Evolutionary conservation across 305 asterid species (phyloP), one percentile per base, ranked within the genome.

Genomic region (Solanum chacoense): DNA sequence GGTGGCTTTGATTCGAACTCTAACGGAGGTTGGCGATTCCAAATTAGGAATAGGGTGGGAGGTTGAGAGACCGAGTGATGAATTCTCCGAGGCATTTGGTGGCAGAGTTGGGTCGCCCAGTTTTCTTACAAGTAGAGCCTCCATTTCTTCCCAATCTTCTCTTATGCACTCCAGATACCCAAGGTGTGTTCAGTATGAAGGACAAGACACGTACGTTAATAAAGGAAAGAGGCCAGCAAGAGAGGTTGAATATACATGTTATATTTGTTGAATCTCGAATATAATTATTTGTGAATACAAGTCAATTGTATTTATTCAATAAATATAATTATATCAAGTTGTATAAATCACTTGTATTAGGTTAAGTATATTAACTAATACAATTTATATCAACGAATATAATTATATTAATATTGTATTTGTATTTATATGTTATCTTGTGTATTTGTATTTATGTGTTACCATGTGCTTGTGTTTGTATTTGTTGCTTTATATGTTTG

Each of bases 81-180:
- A 93, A 31, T 90, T 85, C 8, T 89, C 92, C 12, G 93, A 85
- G 13, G 89, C 92, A 88, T 92, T 93, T 2, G 91, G 91, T 74
- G 94, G 94, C 9, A 87, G 76, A 4, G 99, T 95, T 5, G 99
- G 99, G 89, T 96, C 98, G 85, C 99, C 99, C n/a, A 94, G 89
- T 40, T 87, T 92, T 88, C 94, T 91, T 93, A 98, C 95, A 59
- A 95, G 75, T 18, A 96, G 86, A 92, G 99, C 99, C 94, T 96
- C 98, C 99, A 96, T 96, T 88, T 89, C 85, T 65, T 34, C 16
- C 3, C 9, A 7, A 59, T 7, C 67, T 20, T 55, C 24, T 87
- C 37, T 87, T 22, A 3, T 22, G 71, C 28, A 55, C 67, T 55
- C 69, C 26, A 8, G 26, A 20, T 8, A 59, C 26, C n/a, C n/a